These are phyloP conservation scores for Kockovaella imperatae DNA, from an alignment of 768 basidiomycete species.

Conservation along the genomic window DNA sequence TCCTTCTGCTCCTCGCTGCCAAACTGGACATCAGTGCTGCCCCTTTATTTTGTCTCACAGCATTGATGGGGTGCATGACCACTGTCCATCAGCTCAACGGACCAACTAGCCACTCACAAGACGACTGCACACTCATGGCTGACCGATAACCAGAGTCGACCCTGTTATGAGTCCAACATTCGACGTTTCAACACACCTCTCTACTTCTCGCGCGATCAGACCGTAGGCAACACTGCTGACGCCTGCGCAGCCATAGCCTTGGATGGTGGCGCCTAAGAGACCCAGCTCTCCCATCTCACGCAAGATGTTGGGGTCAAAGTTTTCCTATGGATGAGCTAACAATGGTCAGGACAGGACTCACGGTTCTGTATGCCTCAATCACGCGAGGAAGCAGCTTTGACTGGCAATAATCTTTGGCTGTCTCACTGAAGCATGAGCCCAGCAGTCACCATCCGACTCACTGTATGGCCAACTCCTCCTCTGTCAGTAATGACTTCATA, in stretches of 20 bases:
- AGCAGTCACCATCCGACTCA: slow-evolving; percentile 40
- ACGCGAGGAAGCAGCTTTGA: slow-evolving; percentile 80
- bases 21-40: slow-evolving; percentile 49
- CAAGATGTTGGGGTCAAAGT: slow-evolving; percentile 67
- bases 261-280: slow-evolving; percentile 81
- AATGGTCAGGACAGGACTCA: slow-evolving; percentile 52
- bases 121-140: slow-evolving; percentile 88
- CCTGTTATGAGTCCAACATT: slow-evolving; percentile 48
- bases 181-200: slow-evolving; percentile 52
- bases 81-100: slow-evolving; percentile 44
- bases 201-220: slow-evolving; percentile 85
- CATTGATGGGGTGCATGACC: slow-evolving; percentile 73
- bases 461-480: slow-evolving; percentile 86
- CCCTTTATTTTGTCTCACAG: slow-evolving; percentile 16
- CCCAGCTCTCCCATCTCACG: slow-evolving; percentile 90
- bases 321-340: slow-evolving; percentile 45
- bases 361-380: slow-evolving; percentile 77
- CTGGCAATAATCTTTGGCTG: slow-evolving; percentile 52
- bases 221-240: slow-evolving; percentile 87
- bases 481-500: slow-evolving; percentile 69
- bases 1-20: slow-evolving; percentile 85
- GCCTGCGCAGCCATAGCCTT: slow-evolving; percentile 90
- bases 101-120: slow-evolving; percentile 38
- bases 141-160: slow-evolving; percentile 96
- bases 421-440: slow-evolving; percentile 53